Percentiles rank a stretch among this genome's conserved stretches.
These are phyloP conservation scores for Exophiala mesophila DNA, from an alignment of 2,329 filamentous ascomycete species.

Conservation along the genomic window DNA sequence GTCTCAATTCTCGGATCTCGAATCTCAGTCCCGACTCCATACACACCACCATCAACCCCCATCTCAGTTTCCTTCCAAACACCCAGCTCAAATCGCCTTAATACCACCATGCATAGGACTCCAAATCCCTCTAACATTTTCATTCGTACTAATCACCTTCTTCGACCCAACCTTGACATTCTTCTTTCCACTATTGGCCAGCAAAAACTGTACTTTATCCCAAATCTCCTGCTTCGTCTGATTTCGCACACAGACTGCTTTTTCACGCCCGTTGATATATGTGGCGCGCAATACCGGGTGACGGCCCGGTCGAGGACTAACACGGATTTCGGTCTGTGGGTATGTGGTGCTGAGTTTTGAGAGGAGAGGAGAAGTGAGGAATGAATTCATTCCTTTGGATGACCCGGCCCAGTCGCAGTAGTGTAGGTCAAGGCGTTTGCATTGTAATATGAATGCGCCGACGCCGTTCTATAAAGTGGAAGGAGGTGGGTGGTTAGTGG, in stretches of 20 bases:
- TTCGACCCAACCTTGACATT: constrained; percentile 49
- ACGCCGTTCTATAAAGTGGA: constrained; percentile 71
- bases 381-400: constrained; percentile 88
- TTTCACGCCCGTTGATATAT: constrained; percentile 86
- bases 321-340: constrained; percentile 83
- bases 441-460: constrained; percentile 94
- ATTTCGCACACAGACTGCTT: constrained; percentile 84
- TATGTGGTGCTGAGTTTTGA: constrained; percentile 72
- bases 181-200: constrained; percentile 46
- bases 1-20: no score
- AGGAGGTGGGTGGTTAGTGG: background rate
- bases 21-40: background rate
- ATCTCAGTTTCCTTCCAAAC: background rate
- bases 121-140: constrained; percentile 63
- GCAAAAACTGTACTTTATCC: constrained; percentile 60
- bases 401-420: constrained; percentile 97
- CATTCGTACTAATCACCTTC: constrained; percentile 57
- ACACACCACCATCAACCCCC: no score
- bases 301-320: constrained; percentile 82
- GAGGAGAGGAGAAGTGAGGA: constrained; percentile 46
- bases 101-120: constrained; percentile 57
- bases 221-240: constrained; percentile 74
- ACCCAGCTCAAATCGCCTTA: constrained; percentile 42
- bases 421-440: constrained; percentile 90
- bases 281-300: constrained; percentile 85